Base-by-base conservation (phyloP, 306 rosid genomes). In the Castanea crenata region DNA sequence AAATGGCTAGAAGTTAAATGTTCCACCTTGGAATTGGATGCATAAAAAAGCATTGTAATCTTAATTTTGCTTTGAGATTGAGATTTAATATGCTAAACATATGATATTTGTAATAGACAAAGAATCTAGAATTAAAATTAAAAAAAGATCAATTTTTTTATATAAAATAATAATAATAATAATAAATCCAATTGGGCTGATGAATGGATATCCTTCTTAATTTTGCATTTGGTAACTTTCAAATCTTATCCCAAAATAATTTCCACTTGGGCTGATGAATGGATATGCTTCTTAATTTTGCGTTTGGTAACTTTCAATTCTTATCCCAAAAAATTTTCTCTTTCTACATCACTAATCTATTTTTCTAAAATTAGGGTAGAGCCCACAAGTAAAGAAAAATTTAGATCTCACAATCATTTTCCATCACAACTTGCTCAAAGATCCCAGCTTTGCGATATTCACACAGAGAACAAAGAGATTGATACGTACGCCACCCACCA, bases 401-500 rank as follows among this genome's bases (percentile, higher is more conserved):
- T 68, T 81, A 51, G 38, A 75, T 72, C 69, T 75, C 16, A 41
- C 41, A 18, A 59, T 58, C 51, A 63, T 25, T 14, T n/a, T 49
- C 34, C 29, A 14, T 73, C 27, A 16, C 69, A 64, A 74, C 38
- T 54, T 38, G 55, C 74, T 2, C 54, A 16, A 58, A 21, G 74
- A 71, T 71, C 85, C 81, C 4, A 58, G 16, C 16, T 27, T 13
- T 55, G 74, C 62, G 79, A 84, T 41, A 4, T 78, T 76, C 71
- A 61, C 75, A 61, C 62, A n/a, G 55, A 62, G 25, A 82, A 54
- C 49, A 73, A 38, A 15, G 34, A 76, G 81, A 76, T 84, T 72
- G 79, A 71, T 56, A 76, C 84, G 80, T 65, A 76, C 84, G 80
- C 86, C 76, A 79, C 75, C 81, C 73, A 74, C 76, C 70, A 25